phyloP scores from a whole-genome alignment of 495 filamentous ascomycete genomes.

The Penicillium lividum region DNA sequence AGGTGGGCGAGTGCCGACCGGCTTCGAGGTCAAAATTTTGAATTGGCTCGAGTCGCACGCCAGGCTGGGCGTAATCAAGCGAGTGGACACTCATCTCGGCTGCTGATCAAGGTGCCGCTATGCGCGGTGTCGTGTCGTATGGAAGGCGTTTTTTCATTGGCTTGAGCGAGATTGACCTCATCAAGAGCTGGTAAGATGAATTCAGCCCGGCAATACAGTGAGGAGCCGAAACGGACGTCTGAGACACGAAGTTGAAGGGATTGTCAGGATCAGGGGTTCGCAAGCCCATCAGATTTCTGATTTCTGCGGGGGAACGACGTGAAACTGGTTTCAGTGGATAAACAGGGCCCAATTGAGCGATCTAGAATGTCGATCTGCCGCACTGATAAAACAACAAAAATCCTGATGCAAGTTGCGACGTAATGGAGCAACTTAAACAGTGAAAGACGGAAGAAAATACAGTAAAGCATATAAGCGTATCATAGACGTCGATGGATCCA shows the following conservation, averaged over 20 bases:
- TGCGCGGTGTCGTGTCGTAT: neutral
- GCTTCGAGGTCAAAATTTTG: slow-evolving; percentile 43
- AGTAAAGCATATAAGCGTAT: neutral
- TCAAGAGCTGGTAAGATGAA: neutral
- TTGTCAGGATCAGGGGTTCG: neutral
- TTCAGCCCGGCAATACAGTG: neutral
- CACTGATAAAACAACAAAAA: neutral
- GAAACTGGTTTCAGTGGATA: neutral
- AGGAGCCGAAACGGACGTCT: neutral
- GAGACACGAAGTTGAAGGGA: neutral
- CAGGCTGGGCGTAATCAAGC: slow-evolving; percentile 33
- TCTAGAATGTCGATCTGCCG: neutral
- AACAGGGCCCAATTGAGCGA: neutral
- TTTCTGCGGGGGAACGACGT: slow-evolving; percentile 3
- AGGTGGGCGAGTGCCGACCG: slow-evolving; percentile 26
- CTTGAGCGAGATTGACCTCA: neutral
- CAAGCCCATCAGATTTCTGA: neutral
- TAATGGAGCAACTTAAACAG: neutral
- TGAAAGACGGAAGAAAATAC: neutral
- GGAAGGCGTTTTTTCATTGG: neutral
- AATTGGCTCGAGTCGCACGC: slow-evolving; percentile 14
- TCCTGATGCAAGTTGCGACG: neutral
- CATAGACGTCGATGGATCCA: neutral
- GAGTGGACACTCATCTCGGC: slow-evolving; percentile 36
- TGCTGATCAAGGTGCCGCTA: slow-evolving; percentile 1